Base-by-base conservation (phyloP, 1,284 basidiomycete genomes). In the Moesziomyces sp. region DNA sequence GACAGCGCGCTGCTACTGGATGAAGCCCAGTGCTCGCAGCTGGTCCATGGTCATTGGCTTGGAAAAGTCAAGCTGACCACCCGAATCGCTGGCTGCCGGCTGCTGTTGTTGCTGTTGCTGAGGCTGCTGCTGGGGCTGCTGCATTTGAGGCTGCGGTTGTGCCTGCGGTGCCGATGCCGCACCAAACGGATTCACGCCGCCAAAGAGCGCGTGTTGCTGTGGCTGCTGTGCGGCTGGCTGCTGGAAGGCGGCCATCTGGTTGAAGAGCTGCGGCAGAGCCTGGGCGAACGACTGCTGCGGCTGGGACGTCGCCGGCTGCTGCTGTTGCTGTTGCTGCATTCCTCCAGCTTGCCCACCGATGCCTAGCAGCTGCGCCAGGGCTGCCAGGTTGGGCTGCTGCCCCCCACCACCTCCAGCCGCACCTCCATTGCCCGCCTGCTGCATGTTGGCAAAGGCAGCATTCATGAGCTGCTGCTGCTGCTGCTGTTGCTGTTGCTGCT, bases 31-130 rank as follows among this genome's bases (percentile, higher is more conserved):
- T 18, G 72, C 62, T 38, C 67, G 66, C 21, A 74, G 40, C 19
- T 74, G 72, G 14, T 74, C 72, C 59, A 74, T 70, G 6, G 62
- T 63, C 62, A 74, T 67, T 5, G 70, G 70, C 26, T 73, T 59
- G 13, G 58, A 63, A n/a, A 67, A 67, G 38, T 73, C 70, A 46
- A 69, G 30, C 28, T 38, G 23, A 7, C 52, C 53, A 16, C 5
- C 24, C 4, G 26, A 24, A 18, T 43, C 47, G n/a, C 46, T 48
- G 11, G 23, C 44, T 8, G 28, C n/a, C 46, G 46, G 44, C 43
- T 50, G 55, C 55, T 50, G 51, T 34, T 64, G 61, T 42, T 47
- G 53, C 23, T 52, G 51, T 21, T 28, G 50, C 13, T 21, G 57
- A 8, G 19, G 51, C 5, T 8, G 40, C 8, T 24, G 40, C 28